Percentiles rank a stretch among this genome's conserved stretches.
These are phyloP conservation scores for Aspergillus sp. DNA, from an alignment of 2,329 filamentous ascomycete species.

Conservation along the genomic window DNA sequence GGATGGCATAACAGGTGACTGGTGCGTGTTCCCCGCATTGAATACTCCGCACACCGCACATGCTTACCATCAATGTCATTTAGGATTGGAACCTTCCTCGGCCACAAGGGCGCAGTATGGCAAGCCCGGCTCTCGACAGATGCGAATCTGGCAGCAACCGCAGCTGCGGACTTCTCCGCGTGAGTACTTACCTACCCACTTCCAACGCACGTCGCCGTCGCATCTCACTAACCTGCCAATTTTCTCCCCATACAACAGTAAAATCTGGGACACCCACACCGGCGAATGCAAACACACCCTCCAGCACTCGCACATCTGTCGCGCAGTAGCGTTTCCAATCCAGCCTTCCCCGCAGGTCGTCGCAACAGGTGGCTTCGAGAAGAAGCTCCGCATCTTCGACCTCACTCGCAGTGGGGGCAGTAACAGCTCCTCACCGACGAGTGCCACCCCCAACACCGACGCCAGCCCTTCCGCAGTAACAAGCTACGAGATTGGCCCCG, in stretches of 20 bases:
- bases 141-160: conserved; percentile 84
- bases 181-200: conserved; percentile 48
- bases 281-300: conserved; percentile 86
- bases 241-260: conserved; percentile 55
- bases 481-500: conserved; percentile 83
- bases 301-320: conserved; percentile 92
- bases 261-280: conserved; percentile 95
- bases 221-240: conserved; percentile 30
- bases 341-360: conserved; percentile 77
- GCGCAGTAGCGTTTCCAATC: conserved; percentile 84
- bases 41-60: neutral
- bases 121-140: conserved; percentile 89
- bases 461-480: conserved; percentile 59
- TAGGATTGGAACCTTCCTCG: conserved; percentile 94
- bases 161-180: conserved; percentile 94
- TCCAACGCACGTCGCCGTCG: conserved; percentile 1
- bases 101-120: conserved; percentile 98
- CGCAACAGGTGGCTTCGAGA: conserved; percentile 92
- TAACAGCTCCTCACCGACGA: conserved; percentile 42
- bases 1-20: conserved; percentile 92
- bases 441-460: conserved; percentile 37
- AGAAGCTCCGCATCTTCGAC: conserved; percentile 93
- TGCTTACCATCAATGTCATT: neutral
- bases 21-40: conserved; percentile 53
- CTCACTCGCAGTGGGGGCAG: conserved; percentile 60